Evolutionary conservation across 495 filamentous ascomycete genomes (phyloP).

Genomic region (Penicillium turbatum): DNA sequence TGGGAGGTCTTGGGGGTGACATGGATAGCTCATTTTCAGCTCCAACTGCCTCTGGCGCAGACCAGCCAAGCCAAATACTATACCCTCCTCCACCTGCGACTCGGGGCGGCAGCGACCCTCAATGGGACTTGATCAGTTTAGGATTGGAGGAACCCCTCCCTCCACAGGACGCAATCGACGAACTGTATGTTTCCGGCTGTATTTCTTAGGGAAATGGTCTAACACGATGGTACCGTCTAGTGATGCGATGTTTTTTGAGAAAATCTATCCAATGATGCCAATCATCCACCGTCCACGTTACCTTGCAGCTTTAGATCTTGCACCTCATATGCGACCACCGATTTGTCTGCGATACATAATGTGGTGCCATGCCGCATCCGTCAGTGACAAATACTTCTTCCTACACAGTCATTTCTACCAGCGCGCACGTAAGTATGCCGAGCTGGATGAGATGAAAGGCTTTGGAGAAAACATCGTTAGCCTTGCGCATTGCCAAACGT

Average conservation of each 20-base stretch:
- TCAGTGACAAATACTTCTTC: constrained; percentile 72
- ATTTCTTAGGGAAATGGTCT: constrained; percentile 1
- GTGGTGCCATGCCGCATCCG: constrained; percentile 82
- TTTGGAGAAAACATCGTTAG: constrained; percentile 84
- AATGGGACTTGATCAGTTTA: constrained; percentile 91
- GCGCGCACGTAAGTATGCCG: constrained; percentile 81
- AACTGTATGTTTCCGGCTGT: constrained; percentile 58
- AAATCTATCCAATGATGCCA: constrained; percentile 77
- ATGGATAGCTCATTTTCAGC: constrained; percentile 22
- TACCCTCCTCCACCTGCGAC: constrained; percentile 21
- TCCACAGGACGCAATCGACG: constrained; percentile 79
- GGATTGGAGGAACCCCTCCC: constrained; percentile 92
- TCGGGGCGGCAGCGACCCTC: constrained; percentile 42
- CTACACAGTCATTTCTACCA: constrained; percentile 83
- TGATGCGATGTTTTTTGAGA: constrained; percentile 84
- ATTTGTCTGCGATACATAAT: constrained; percentile 89
- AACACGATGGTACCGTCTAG: constrained; percentile 36
- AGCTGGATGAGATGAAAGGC: constrained; percentile 87
- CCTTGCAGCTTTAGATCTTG: constrained; percentile 75
- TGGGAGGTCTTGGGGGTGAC: constrained; percentile 15
- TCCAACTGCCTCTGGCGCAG: constrained; percentile 25
- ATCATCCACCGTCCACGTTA: constrained; percentile 88
- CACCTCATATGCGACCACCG: constrained; percentile 80
- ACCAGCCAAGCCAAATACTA: constrained; percentile 17
- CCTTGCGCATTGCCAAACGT: constrained; percentile 75